Conservation (phyloP, 768 basidiomycete genomes). For the Zangia roseola region DNA sequence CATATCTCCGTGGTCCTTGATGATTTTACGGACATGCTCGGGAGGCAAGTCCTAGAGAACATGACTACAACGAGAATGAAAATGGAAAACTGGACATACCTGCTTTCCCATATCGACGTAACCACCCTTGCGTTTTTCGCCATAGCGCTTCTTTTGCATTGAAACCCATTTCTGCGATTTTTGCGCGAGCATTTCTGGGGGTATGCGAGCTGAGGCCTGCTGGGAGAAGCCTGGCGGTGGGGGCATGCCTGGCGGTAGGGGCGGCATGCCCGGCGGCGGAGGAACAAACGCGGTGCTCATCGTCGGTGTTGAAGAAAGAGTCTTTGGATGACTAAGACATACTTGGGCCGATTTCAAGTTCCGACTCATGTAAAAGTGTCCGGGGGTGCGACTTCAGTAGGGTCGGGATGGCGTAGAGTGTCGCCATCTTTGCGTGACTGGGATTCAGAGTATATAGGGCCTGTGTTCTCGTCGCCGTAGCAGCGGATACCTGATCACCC, state of each 20-base stretch:
- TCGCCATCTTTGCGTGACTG: slow-evolving; percentile 12
- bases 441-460: background rate
- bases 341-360: slow-evolving; percentile 15
- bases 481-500: no score
- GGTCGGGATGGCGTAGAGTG: no score
- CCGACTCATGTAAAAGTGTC: slow-evolving; percentile 14
- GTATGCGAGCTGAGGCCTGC: slow-evolving; percentile 43
- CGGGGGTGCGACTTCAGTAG: no score
- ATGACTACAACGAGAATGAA: slow-evolving; percentile 1
- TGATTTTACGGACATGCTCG: slow-evolving; percentile 98
- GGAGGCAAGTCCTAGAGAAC: slow-evolving; percentile 80
- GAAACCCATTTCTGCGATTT: slow-evolving; percentile 97
- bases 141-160: slow-evolving; percentile 90
- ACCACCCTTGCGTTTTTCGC: slow-evolving; percentile 86
- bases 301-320: slow-evolving; percentile 31
- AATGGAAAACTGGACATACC: slow-evolving; percentile 44
- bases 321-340: slow-evolving; percentile 24
- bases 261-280: slow-evolving; percentile 44
- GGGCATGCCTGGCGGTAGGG: slow-evolving; percentile 42
- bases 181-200: slow-evolving; percentile 73
- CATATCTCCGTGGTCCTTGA: slow-evolving; percentile 99
- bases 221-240: slow-evolving; percentile 33
- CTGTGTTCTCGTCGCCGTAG: no score
- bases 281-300: slow-evolving; percentile 34
- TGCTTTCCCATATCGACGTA: slow-evolving; percentile 93